Base-by-base conservation (phyloP, 208 protist genomes). In the Acanthamoeba lenticulata region DNA sequence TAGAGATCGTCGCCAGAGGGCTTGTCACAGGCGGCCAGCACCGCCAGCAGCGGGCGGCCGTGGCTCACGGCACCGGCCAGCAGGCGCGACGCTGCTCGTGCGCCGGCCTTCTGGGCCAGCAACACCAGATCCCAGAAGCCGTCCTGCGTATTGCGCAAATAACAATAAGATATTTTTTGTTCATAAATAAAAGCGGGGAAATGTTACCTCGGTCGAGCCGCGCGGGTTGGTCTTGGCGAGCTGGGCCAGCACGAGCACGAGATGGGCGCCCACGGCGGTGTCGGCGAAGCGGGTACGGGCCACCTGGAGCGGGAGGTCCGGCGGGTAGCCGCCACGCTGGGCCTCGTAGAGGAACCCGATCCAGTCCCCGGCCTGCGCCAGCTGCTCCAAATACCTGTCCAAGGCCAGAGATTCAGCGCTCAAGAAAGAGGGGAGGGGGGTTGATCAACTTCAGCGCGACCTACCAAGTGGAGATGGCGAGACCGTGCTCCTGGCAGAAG, bases 351-450 rank as follows among this genome's bases (percentile, higher is more conserved):
- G 62, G 62, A 92, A 92, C 17, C 55, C 34, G 11, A 92, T 52
- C 88, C 88, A 92, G 88, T 92, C 88, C 3, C 38, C 38, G 4
- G 52, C 88, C 24, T 49, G 52, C 6, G 88, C 88, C 36, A 92
- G 55, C 42, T 92, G 49, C 57, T 49, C 36, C 62, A 92, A 47
- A 29, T 92, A 40, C 36, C 60, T 69, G 29, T 34, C 6, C 6
- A 29, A 69, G 27, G 24, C 47, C 47, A 5, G 47, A 52, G 47
- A 19, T 5, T 52, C 15, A 52, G 47, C 47, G 47, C 32, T 5
- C 11, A 42, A 62, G 81, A 42, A 52, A 15, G 17, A 52, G 15
- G 15, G 6, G 6, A 62, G 11, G 21, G 52, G 52, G 11, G 21
- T 60, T 27, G 15, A 60, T 21, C 21, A 60, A 60, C 21, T 60